Conservation (phyloP, 2,329 filamentous ascomycete species). For the Monosporascus sp. region DNA sequence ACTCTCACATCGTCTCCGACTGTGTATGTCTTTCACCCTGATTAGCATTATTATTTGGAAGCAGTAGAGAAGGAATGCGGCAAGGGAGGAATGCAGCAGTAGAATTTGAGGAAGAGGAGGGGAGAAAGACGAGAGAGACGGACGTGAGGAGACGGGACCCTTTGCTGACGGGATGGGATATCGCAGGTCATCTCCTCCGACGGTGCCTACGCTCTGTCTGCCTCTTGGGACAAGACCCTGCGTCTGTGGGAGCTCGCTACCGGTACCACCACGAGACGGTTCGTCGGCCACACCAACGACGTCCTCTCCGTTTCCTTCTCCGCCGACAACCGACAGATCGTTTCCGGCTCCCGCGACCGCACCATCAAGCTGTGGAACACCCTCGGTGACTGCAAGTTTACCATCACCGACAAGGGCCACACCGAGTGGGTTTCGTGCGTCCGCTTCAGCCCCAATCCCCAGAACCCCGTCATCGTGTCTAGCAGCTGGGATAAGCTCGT, state of each 20-base stretch:
- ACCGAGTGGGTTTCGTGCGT: constrained; percentile 99
- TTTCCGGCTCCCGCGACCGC: constrained; percentile 95
- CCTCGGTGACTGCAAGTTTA: constrained; percentile 99
- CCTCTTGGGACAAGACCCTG: constrained; percentile 99
- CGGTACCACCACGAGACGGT: constrained; percentile 94
- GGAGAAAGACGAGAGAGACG: background rate
- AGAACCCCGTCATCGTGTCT: constrained; percentile 99
- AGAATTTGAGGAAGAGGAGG: constrained; percentile 1
- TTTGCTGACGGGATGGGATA: constrained; percentile 24
- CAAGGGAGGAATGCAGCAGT: background rate
- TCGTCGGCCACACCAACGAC: constrained; percentile 99
- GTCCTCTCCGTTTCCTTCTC: constrained; percentile 99
- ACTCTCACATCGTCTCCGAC: constrained; percentile 99
- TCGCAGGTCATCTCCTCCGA: constrained; percentile 95
- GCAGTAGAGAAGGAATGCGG: background rate
- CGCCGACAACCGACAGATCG: constrained; percentile 99
- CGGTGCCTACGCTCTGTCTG: constrained; percentile 96
- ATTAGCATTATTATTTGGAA: background rate
- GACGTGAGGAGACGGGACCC: constrained; percentile 7
- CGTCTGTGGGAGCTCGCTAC: constrained; percentile 98
- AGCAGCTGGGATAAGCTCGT: constrained; percentile 99
- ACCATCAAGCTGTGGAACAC: constrained; percentile 99
- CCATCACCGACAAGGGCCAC: constrained; percentile 99
- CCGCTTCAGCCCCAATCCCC: constrained; percentile 98
- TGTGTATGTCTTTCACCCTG: constrained; percentile 65